Base-by-base conservation (phyloP, 2,329 filamentous ascomycete genomes). In the Talaromyces verruculosus region DNA sequence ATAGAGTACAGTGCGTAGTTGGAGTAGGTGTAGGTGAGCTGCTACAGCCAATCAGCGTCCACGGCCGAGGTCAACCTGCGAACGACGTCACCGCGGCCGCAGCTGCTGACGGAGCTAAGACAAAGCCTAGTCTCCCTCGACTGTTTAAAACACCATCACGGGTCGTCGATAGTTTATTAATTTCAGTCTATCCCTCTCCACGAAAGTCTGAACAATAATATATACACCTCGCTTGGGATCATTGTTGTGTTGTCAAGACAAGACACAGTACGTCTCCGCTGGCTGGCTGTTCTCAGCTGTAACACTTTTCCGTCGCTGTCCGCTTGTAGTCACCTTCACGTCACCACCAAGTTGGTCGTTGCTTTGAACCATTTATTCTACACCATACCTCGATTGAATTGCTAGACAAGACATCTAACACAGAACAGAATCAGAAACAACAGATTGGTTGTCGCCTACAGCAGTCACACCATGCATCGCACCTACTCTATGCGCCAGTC, bases 401-500 rank as follows among this genome's bases (percentile, higher is more conserved):
- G 43, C 19, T n/a, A 47, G 43, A 47, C 7, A 25, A 25, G n/a
- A 13, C 43, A 22, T 47, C 47, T 51, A 51, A 51, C 15, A 43
- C 37, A 41, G 37, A 15, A 2, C 43, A 47, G n/a, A 47, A 6
- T 28, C 47, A 28, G 47, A 30, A 30, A 51, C 33, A 53, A 47
- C 10, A 57, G 33, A 37, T 22, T 33, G 33, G 11, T 22, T 8
- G 10, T 37, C 35, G 17, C 45, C 49, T 25, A 37, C 45, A 15
- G 35, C 59, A 47, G 39, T 55, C 28, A 76, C 69, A 76, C 69
- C 69, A 99, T 99, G 94, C 95, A 99, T 87, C 93, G 94, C 80
- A 97, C 95, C 71, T 99, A 98, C 81, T 97, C 93, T 75, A 96
- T 97, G 95, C 93, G 95, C 89, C 91, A 96, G 82, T 90, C 91